Evolutionary conservation across 2,329 filamentous ascomycete genomes (phyloP).

Genomic region (Tricladium varicosporioides): DNA sequence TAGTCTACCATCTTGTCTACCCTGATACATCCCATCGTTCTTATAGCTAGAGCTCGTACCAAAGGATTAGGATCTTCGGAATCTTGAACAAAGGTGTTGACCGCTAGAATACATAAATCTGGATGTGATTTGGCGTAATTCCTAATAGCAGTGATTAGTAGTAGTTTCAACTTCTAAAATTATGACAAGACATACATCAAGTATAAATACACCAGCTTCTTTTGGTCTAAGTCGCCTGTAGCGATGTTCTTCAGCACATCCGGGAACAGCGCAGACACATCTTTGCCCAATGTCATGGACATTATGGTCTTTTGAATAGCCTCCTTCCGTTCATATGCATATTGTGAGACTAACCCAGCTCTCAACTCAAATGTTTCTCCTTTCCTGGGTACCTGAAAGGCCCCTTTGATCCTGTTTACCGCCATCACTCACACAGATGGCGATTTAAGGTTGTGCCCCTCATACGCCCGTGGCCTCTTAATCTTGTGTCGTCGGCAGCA

Average conservation of each 20-base stretch:
- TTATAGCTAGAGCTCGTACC: slow-evolving; percentile 88
- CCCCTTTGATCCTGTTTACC: slow-evolving; percentile 92
- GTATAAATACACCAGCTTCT: slow-evolving; percentile 98
- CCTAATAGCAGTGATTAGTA: slow-evolving; percentile 49
- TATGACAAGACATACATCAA: slow-evolving; percentile 64
- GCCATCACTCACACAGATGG: slow-evolving; percentile 63
- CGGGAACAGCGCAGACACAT: slow-evolving; percentile 94
- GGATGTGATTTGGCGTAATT: slow-evolving; percentile 99
- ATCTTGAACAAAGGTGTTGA: slow-evolving; percentile 99
- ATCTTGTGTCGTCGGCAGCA: slow-evolving; percentile 21
- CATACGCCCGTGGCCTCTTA: slow-evolving; percentile 31
- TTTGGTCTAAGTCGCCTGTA: slow-evolving; percentile 90
- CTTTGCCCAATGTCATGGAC: slow-evolving; percentile 99
- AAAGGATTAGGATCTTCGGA: slow-evolving; percentile 97
- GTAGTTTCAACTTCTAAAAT: not conserved
- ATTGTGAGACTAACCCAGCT: slow-evolving; percentile 94
- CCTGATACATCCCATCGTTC: slow-evolving; percentile 97
- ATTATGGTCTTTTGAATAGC: slow-evolving; percentile 99
- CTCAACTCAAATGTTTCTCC: slow-evolving; percentile 98
- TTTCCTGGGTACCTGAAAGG: slow-evolving; percentile 89
- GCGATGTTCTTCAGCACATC: slow-evolving; percentile 99
- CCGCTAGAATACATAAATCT: slow-evolving; percentile 95
- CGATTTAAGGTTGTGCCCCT: slow-evolving; percentile 37
- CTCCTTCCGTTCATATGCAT: slow-evolving; percentile 98
- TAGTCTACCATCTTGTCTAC: slow-evolving; percentile 99